Conservation (phyloP, 2,329 filamentous ascomycete genomes). For the Diplocarpon mali region DNA sequence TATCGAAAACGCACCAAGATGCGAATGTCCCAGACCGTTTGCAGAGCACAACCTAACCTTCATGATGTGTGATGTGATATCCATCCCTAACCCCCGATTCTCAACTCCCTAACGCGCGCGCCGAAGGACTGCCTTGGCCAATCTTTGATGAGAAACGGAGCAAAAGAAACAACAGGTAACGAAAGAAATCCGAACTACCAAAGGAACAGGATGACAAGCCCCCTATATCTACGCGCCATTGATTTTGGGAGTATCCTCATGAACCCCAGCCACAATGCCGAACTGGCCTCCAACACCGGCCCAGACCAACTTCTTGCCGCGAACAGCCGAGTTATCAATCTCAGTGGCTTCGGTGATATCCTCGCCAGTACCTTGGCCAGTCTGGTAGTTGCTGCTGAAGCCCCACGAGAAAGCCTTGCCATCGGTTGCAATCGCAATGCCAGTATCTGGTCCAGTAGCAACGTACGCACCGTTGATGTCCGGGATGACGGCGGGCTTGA, state of each 20-base stretch:
- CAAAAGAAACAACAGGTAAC: too few relatives aligned
- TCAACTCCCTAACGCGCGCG: too few relatives aligned
- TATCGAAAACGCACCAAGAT: too few relatives aligned
- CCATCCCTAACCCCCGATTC: too few relatives aligned
- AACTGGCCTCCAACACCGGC: constrained; percentile 87
- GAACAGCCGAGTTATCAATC: constrained; percentile 76
- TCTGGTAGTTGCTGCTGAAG: constrained; percentile 72
- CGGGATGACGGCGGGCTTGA: constrained; percentile 47
- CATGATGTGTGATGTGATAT: too few relatives aligned
- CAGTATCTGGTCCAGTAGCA: constrained; percentile 60
- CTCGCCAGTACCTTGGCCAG: constrained; percentile 65
- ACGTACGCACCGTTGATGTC: constrained; percentile 46
- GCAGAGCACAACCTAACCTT: too few relatives aligned
- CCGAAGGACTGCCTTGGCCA: too few relatives aligned
- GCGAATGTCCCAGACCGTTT: too few relatives aligned
- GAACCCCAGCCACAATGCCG: constrained; percentile 45
- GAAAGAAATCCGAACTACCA: too few relatives aligned
- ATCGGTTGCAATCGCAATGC: constrained; percentile 55
- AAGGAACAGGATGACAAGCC: too few relatives aligned
- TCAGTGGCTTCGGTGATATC: constrained; percentile 67
- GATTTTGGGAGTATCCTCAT: neutral
- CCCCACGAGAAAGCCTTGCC: constrained; percentile 72
- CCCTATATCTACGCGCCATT: neutral
- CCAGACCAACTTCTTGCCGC: constrained; percentile 61
- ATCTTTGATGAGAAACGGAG: too few relatives aligned